These are phyloP conservation scores for Penicillium malachiteum DNA, from an alignment of 495 filamentous ascomycete genomes.

Conservation along the genomic window DNA sequence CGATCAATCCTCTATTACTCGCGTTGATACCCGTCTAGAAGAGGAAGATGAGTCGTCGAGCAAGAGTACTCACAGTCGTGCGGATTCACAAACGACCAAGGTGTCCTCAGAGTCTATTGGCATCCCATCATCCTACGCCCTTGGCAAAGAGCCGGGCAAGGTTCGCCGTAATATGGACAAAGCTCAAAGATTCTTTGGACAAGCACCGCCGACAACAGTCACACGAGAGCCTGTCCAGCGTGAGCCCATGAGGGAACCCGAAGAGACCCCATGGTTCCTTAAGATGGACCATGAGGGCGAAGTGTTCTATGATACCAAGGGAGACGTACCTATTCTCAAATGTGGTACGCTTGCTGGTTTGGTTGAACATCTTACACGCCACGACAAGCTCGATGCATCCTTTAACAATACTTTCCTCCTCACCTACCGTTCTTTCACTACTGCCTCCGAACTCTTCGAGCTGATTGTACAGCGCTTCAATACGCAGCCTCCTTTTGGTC, in stretches of 20 bases:
- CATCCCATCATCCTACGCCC: slow-evolving; percentile 63
- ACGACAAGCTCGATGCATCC: slow-evolving; percentile 90
- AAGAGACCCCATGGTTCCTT: slow-evolving; percentile 81
- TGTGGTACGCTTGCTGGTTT: slow-evolving; percentile 85
- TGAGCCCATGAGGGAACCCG: slow-evolving; percentile 52
- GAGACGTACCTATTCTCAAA: slow-evolving; percentile 67
- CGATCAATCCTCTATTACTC: slow-evolving; percentile 28
- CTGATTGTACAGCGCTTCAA: slow-evolving; percentile 87
- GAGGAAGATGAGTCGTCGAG: slow-evolving; percentile 27
- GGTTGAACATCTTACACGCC: slow-evolving; percentile 94
- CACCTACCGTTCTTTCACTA: slow-evolving; percentile 94
- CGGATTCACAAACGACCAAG: slow-evolving; percentile 34
- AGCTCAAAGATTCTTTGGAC: slow-evolving; percentile 84
- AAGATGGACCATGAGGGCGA: slow-evolving; percentile 88
- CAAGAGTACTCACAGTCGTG: slow-evolving; percentile 31
- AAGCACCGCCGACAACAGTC: slow-evolving; percentile 62
- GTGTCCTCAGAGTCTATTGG: slow-evolving; percentile 48
- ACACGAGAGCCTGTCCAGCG: slow-evolving; percentile 43
- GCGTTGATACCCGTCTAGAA: slow-evolving; percentile 39
- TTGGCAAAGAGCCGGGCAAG: slow-evolving; percentile 56
- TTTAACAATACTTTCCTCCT: slow-evolving; percentile 98
- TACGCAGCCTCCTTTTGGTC: slow-evolving; percentile 85
- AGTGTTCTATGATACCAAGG: slow-evolving; percentile 82
- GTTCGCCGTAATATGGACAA: slow-evolving; percentile 75
- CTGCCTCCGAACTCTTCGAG: slow-evolving; percentile 86